Evolutionary conservation across 2,329 filamentous ascomycete species (phyloP).

Genomic region (Biscogniauxia marginata): DNA sequence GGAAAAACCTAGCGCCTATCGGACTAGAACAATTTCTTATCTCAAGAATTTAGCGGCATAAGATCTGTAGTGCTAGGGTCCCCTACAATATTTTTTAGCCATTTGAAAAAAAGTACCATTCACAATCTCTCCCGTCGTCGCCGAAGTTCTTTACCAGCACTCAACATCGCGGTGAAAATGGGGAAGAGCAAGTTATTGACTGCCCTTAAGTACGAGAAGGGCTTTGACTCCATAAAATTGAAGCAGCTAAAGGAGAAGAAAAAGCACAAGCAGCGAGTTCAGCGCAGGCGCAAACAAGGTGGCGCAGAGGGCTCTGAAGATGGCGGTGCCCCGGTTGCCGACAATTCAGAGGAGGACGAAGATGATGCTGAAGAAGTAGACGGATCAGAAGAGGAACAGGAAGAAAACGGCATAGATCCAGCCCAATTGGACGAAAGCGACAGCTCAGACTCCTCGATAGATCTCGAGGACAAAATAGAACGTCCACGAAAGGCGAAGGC

Average conservation of each 20-base stretch:
- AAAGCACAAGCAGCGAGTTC: constrained; percentile 26
- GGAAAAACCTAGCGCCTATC: constrained; percentile 7
- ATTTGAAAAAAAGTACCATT: constrained; percentile 11
- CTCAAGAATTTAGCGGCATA: not conserved
- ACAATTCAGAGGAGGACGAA: constrained; percentile 22
- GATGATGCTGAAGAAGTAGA: constrained; percentile 28
- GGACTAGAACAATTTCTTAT: constrained; percentile 1
- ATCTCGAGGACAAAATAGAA: constrained; percentile 70
- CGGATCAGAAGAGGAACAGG: constrained; percentile 28
- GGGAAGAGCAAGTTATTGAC: constrained; percentile 29
- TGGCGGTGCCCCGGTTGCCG: constrained; percentile 26
- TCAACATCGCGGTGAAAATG: constrained; percentile 22
- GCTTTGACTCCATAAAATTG: constrained; percentile 29
- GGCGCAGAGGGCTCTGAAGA: constrained; percentile 19
- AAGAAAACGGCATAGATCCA: constrained; percentile 46
- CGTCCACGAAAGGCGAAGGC: constrained; percentile 48
- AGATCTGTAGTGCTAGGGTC: not conserved
- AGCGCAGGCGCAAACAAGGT: constrained; percentile 22
- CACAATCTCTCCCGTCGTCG: not conserved
- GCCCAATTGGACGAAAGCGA: constrained; percentile 61
- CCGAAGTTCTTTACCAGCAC: constrained; percentile 7
- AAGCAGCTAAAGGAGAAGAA: constrained; percentile 29
- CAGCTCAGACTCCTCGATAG: constrained; percentile 67
- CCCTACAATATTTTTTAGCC: not conserved
- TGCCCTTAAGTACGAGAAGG: constrained; percentile 30